phyloP scores from a whole-genome alignment of 139 green algal genomes.

The Eudorina sp. region DNA sequence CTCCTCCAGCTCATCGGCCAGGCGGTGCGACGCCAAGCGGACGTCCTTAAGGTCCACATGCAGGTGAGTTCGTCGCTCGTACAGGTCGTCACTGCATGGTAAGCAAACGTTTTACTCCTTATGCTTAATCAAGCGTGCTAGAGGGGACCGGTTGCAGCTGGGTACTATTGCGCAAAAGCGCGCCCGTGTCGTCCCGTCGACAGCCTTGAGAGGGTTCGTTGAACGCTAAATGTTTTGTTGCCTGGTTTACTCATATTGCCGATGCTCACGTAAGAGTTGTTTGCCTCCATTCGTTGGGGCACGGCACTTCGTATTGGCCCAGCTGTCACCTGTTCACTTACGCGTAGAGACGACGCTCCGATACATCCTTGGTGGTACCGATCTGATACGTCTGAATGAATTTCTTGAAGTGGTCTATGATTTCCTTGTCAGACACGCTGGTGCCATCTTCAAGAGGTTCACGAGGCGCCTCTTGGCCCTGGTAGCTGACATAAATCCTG shows the following conservation, averaged over 20 bases:
- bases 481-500: conserved; percentile 35
- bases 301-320: too few relatives aligned
- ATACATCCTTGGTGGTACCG: conserved; percentile 34
- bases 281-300: too few relatives aligned
- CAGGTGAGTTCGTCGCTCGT: conserved; percentile 65
- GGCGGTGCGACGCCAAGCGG: conserved; percentile 66
- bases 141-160: too few relatives aligned
- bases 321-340: too few relatives aligned
- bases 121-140: too few relatives aligned
- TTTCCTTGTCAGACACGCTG: background rate
- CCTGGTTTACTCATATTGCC: too few relatives aligned
- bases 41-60: conserved; percentile 81
- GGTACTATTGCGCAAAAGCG: too few relatives aligned
- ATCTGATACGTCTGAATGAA: conserved; percentile 44
- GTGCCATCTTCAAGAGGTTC: conserved; percentile 5
- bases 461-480: conserved; percentile 3
- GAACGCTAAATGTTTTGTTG: too few relatives aligned
- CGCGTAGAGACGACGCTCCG: conserved; percentile 39
- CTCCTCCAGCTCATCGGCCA: conserved; percentile 74
- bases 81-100: conserved; percentile 66
- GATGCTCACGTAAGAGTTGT: too few relatives aligned
- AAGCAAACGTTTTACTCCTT: background rate
- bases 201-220: too few relatives aligned
- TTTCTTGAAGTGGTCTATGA: conserved; percentile 42
- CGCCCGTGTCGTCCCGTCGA: too few relatives aligned